Evolutionary conservation across 305 asterid species (phyloP), one percentile per base, ranked within the genome.

Genomic region (Rubia tinctorum): DNA sequence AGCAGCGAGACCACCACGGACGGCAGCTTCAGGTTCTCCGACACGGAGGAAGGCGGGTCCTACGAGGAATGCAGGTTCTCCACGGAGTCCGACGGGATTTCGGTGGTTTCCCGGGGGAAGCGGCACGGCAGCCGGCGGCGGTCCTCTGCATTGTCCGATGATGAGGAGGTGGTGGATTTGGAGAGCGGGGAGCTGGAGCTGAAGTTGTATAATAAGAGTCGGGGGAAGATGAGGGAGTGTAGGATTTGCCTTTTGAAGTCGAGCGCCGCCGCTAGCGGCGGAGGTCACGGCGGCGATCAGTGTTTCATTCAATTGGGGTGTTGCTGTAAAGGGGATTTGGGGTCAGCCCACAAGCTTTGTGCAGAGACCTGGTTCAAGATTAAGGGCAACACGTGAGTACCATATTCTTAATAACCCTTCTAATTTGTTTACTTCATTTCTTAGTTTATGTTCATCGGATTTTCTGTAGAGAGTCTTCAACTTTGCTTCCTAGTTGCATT

Each of bases 281-380:
- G 44, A 47, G 45, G 76, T 20, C 43, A 69, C 40, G 80, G 76
- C 42, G 82, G 73, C 66, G 85, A 75, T 58, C 80, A 77, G 76
- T 77, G 79, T 30, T 71, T 76, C 22, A 81, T 82, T 83, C 84
- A 85, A 73, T 79, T 85, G 81, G 89, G 89, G 6, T 85, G 89
- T 69, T 70, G 77, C 64, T 85, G 89, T 75, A 85, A 81, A 78
- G 89, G 89, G 59, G 89, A 83, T 85, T 81, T 85, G 82, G 89
- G 87, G n/a, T 74, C 84, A 67, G 85, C 85, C 69, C 89, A 85
- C 67, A 83, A 85, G 79, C 85, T 80, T 60, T 85, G 89, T 79
- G 89, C 89, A 2, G 89, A 85, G 39, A 85, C 87, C 66, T 85
- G 89, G 89, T 85, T 85, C 81, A 85, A 79, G 80, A 81, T 79